These are phyloP conservation scores for Orbilia brochopaga DNA, from an alignment of 2,329 filamentous ascomycete species.

Conservation along the genomic window DNA sequence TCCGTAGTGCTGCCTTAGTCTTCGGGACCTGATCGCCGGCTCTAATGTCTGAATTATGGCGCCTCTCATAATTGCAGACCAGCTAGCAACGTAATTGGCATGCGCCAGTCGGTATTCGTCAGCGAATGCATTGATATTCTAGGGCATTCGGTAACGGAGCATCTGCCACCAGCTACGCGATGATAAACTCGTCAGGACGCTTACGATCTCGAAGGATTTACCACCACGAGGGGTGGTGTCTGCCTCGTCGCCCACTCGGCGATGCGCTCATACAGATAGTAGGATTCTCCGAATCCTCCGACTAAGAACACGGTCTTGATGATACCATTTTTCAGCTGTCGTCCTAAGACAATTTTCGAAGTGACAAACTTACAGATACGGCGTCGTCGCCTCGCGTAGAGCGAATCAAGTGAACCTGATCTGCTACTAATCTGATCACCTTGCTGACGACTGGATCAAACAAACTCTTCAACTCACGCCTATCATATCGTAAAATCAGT, in stretches of 20 bases:
- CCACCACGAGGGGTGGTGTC: constrained; percentile 11
- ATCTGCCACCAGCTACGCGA: no score
- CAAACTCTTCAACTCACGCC: constrained; percentile 33
- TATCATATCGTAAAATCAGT: constrained; percentile 8
- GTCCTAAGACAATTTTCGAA: background rate
- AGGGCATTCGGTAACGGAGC: no score
- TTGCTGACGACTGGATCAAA: constrained; percentile 46
- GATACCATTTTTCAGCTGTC: background rate
- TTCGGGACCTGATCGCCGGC: constrained; percentile 14
- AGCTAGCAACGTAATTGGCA: no score
- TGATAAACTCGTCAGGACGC: background rate
- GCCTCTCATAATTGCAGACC: constrained; percentile 42
- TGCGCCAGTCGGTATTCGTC: no score
- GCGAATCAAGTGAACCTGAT: constrained; percentile 22
- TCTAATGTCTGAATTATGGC: constrained; percentile 16
- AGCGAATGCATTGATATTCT: no score
- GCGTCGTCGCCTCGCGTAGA: background rate
- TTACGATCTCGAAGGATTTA: constrained; percentile 42
- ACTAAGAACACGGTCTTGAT: constrained; percentile 31
- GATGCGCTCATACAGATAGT: constrained; percentile 29
- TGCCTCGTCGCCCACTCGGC: background rate
- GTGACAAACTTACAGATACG: constrained; percentile 2
- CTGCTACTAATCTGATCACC: constrained; percentile 23
- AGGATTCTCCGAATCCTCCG: constrained; percentile 42
- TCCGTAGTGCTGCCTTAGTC: constrained; percentile 36